A percentile compares a stretch with the other conserved stretches of the same genome.
Conservation (phyloP, 1,284 basidiomycete species). For the Rhodofomes roseus region DNA sequence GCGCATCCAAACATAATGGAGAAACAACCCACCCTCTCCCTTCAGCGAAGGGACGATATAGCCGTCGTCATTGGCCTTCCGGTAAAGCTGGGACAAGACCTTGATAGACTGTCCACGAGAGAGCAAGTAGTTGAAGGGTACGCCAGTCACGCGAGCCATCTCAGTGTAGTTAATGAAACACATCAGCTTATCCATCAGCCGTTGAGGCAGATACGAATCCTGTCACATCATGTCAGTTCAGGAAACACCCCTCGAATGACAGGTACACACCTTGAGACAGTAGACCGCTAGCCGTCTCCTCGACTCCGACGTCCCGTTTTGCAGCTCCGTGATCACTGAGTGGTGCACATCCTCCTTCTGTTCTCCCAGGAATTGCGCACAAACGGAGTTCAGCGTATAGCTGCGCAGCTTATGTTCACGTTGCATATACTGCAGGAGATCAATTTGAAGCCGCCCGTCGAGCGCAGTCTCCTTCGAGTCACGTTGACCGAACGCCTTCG, state of each 20-base stretch:
- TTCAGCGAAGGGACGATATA: constrained; percentile 85
- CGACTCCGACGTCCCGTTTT: constrained; percentile 92
- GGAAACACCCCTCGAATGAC: not conserved
- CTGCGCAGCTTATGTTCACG: constrained; percentile 93
- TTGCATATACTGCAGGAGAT: constrained; percentile 95
- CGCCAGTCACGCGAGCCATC: constrained; percentile 94
- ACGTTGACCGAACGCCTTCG: constrained; percentile 92
- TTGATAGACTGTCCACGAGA: constrained; percentile 95
- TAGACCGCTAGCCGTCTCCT: constrained; percentile 89
- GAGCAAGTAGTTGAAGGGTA: constrained; percentile 94
- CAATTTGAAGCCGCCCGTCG: constrained; percentile 89
- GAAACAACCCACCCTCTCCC: constrained; percentile 59
- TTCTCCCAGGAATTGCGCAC: constrained; percentile 92
- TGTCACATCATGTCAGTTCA: constrained; percentile 29
- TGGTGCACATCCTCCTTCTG: constrained; percentile 98
- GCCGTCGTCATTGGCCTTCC: constrained; percentile 83
- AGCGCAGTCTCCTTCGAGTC: constrained; percentile 91
- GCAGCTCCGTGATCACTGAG: constrained; percentile 93
- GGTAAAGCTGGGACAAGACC: constrained; percentile 89
- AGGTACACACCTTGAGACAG: constrained; percentile 79
- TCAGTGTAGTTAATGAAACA: constrained; percentile 96
- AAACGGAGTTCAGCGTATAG: constrained; percentile 94
- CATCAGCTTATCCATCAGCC: constrained; percentile 94
- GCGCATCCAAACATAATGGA: too few relatives aligned
- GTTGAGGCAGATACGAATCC: constrained; percentile 96